phyloP scores from a whole-genome alignment of 2,329 filamentous ascomycete genomes.

The Colletotrichum sp. region DNA sequence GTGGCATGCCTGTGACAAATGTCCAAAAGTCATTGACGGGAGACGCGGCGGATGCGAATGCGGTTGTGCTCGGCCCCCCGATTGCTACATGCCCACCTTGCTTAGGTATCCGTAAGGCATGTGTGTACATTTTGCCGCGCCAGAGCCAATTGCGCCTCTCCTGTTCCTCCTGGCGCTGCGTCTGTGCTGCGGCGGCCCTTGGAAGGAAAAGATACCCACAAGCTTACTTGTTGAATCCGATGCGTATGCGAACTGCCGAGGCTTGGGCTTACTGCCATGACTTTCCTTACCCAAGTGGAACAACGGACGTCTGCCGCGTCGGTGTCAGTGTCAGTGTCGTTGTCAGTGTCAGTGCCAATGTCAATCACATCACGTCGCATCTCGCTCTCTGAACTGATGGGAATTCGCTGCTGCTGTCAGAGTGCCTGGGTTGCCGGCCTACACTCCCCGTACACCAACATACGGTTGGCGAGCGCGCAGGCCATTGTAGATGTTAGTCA shows the following conservation, averaged over 20 bases:
- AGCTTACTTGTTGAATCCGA: neutral
- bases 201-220: neutral
- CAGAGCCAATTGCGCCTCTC: neutral
- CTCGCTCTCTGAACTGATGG: neutral
- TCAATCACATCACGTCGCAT: neutral
- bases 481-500: neutral
- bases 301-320: neutral
- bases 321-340: neutral
- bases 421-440: neutral
- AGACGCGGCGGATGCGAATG: neutral
- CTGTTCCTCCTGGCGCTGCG: neutral
- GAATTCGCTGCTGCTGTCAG: neutral
- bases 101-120: neutral
- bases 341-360: neutral
- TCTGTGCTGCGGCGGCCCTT: neutral
- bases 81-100: neutral
- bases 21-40: neutral
- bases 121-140: neutral
- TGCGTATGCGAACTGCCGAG: neutral
- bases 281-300: neutral
- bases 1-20: neutral
- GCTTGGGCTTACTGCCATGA: neutral
- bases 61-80: neutral
- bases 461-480: neutral
- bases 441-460: neutral